phyloP scores from a whole-genome alignment of 2,329 filamentous ascomycete genomes.

The Nigrospora sphaerica region DNA sequence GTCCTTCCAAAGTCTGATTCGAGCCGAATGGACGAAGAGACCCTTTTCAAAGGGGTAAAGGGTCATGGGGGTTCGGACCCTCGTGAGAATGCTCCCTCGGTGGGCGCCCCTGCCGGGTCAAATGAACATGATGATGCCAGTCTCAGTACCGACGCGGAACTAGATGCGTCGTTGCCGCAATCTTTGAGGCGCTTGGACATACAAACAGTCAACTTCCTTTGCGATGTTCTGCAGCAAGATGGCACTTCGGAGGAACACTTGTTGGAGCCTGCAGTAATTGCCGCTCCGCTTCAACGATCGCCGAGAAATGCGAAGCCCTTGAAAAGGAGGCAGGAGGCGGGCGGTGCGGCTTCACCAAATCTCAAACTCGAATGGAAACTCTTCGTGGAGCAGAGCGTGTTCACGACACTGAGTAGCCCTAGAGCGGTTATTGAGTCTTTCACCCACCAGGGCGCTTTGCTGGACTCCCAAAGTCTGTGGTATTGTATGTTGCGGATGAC shows the following conservation, averaged over 20 bases:
- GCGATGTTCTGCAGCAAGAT: slow-evolving; percentile 52
- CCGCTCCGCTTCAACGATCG: slow-evolving; percentile 17
- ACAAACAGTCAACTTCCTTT: slow-evolving; percentile 52
- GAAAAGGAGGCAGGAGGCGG: slow-evolving; percentile 15
- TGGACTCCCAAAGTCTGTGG: slow-evolving; percentile 56
- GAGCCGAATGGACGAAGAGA: too few species aligned
- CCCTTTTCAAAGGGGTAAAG: too few species aligned
- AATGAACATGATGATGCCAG: too few species aligned
- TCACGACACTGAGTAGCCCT: slow-evolving; percentile 55
- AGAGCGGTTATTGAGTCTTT: slow-evolving; percentile 50
- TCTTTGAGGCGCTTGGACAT: slow-evolving; percentile 46
- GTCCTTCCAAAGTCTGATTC: too few species aligned
- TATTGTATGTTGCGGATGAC: slow-evolving; percentile 56
- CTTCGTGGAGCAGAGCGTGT: slow-evolving; percentile 59
- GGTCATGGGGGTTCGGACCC: too few species aligned
- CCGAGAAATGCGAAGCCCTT: slow-evolving; percentile 20
- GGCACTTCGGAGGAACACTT: slow-evolving; percentile 42
- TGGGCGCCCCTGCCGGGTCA: too few species aligned
- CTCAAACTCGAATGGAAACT: slow-evolving; percentile 45
- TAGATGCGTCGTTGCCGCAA: slow-evolving; percentile 43
- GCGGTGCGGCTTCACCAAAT: slow-evolving; percentile 18
- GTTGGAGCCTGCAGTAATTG: slow-evolving; percentile 31
- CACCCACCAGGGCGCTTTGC: slow-evolving; percentile 39
- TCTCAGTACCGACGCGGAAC: slow-evolving; percentile 9
- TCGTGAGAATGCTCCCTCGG: too few species aligned